Conservation (phyloP, 2,329 filamentous ascomycete genomes). For the Coniochaeta sp. region DNA sequence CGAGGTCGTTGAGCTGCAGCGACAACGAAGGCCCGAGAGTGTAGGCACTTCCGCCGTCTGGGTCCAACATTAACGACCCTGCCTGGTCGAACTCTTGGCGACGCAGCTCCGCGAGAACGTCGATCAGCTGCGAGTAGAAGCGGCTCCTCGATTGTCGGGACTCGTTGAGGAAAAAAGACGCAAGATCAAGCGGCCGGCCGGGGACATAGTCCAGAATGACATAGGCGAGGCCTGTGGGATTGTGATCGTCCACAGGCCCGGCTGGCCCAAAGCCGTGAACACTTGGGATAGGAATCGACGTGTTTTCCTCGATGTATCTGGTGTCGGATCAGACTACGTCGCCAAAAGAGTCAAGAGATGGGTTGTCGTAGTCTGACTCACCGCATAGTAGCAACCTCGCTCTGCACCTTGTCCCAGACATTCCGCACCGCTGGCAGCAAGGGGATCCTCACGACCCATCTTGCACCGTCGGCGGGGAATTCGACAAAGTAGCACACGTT, state of each 20-base stretch:
- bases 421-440: conserved; percentile 13
- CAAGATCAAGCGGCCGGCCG: conserved; percentile 7
- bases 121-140: conserved; percentile 18
- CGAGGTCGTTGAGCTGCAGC: conserved; percentile 9
- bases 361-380: neutral
- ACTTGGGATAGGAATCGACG: conserved; percentile 14
- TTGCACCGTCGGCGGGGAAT: conserved; percentile 7
- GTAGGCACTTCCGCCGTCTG: conserved; percentile 6
- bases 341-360: neutral
- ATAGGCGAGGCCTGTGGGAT: conserved; percentile 4
- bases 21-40: conserved; percentile 13
- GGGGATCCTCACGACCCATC: conserved; percentile 17
- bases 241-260: too few relatives aligned
- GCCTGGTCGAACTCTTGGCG: conserved; percentile 13
- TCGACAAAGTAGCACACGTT: conserved; percentile 17
- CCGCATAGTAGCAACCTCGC: conserved; percentile 16
- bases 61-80: conserved; percentile 17
- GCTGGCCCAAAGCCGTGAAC: neutral
- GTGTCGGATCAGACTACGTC: too few relatives aligned
- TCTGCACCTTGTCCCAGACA: conserved; percentile 17
- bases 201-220: conserved; percentile 14
- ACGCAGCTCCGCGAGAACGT: conserved; percentile 17
- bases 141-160: conserved; percentile 2
- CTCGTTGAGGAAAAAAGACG: conserved; percentile 8
- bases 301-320: conserved; percentile 11